phyloP scores from a whole-genome alignment of 176 grass and related monocot species.

The Cymbopogon citratus region DNA sequence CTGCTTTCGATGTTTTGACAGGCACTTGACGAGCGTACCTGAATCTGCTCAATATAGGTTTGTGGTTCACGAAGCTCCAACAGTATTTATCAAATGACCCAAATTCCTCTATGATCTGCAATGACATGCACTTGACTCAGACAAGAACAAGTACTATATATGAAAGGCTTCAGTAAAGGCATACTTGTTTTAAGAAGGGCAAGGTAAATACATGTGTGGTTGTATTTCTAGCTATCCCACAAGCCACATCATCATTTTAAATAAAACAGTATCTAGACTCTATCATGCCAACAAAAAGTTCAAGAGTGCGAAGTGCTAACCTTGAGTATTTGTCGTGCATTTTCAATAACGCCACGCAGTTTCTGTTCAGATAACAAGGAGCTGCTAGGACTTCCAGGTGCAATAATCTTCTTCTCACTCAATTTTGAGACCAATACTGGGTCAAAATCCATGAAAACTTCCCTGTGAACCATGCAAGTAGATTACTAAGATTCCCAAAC shows the following conservation, averaged over 20 bases:
- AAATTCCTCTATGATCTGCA: slow-evolving; percentile 71
- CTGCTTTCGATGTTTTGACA: slow-evolving; percentile 80
- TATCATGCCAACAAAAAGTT: not conserved
- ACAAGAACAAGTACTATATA: not conserved
- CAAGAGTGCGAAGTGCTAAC: slow-evolving; percentile 22
- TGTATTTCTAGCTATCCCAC: not conserved
- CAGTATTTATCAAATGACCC: slow-evolving; percentile 92
- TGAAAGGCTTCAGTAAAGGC: not conserved
- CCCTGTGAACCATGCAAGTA: slow-evolving; percentile 38
- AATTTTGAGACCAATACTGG: slow-evolving; percentile 70
- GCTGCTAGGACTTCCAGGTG: slow-evolving; percentile 60
- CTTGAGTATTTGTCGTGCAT: slow-evolving; percentile 85
- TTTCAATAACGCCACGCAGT: slow-evolving; percentile 76
- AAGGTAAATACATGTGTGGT: not conserved
- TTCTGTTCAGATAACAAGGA: slow-evolving; percentile 82
- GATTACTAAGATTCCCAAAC: slow-evolving; percentile 10
- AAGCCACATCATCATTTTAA: not conserved
- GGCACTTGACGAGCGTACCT: slow-evolving; percentile 84
- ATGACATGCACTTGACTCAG: not conserved
- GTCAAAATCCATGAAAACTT: slow-evolving; percentile 97
- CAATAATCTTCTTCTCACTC: slow-evolving; percentile 79
- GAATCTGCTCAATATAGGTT: slow-evolving; percentile 77
- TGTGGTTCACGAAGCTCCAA: slow-evolving; percentile 89
- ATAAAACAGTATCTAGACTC: slow-evolving; percentile 1
- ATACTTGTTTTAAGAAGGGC: not conserved